Conservation (phyloP, 2,329 filamentous ascomycete genomes). For the Ophiostoma sp. region DNA sequence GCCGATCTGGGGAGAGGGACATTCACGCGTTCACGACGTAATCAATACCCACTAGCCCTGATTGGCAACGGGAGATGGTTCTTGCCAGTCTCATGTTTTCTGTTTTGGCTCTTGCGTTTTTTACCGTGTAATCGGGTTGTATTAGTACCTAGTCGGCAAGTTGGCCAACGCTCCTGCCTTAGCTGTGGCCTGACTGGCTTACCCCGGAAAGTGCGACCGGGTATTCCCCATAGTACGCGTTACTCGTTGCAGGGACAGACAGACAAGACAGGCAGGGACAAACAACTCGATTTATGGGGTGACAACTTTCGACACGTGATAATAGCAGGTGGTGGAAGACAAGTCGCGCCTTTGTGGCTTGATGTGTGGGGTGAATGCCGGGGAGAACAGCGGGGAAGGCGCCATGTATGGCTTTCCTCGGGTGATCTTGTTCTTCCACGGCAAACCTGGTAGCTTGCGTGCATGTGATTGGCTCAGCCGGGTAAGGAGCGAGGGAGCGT, state of each 20-base stretch:
- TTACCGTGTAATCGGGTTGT: background rate
- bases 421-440: slow-evolving; percentile 17
- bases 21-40: background rate
- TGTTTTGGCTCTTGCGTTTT: background rate
- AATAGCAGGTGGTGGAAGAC: background rate
- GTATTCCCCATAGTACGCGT: background rate
- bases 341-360: slow-evolving; percentile 12
- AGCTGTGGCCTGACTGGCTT: background rate
- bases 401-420: slow-evolving; percentile 7
- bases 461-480: slow-evolving; percentile 21
- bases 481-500: background rate
- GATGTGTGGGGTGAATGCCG: slow-evolving; percentile 4
- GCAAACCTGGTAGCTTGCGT: background rate
- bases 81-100: background rate
- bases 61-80: background rate
- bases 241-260: background rate
- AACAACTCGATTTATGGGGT: background rate
- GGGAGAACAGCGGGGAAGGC: background rate
- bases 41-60: background rate
- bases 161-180: background rate
- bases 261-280: background rate
- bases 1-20: background rate
- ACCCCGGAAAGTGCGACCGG: background rate
- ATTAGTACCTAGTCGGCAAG: background rate
- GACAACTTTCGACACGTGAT: slow-evolving; percentile 10